phyloP scores from a whole-genome alignment of 768 basidiomycete species.

The Tylopilus subfusipes region DNA sequence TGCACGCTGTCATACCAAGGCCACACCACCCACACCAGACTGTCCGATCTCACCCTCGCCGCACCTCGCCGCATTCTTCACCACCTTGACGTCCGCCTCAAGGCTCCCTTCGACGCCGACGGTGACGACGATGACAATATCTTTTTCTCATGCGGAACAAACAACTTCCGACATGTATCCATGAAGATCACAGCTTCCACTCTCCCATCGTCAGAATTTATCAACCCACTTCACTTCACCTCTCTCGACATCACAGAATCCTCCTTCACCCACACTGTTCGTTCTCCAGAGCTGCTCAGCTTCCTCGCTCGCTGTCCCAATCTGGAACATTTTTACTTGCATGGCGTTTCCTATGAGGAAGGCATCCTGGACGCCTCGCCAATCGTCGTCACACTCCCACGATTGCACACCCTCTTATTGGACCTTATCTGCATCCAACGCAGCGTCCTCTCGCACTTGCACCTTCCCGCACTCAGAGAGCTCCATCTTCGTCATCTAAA shows the following conservation, averaged over 20 bases:
- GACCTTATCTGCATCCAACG: constrained; percentile 61
- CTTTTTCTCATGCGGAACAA: constrained; percentile 33
- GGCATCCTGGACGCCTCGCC: constrained; percentile 26
- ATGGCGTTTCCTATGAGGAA: constrained; percentile 51
- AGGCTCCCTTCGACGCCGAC: constrained; percentile 21
- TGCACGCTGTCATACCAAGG: constrained; percentile 43
- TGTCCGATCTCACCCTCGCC: constrained; percentile 22
- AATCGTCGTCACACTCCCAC: constrained; percentile 51
- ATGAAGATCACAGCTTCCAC: constrained; percentile 49
- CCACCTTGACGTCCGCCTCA: constrained; percentile 27
- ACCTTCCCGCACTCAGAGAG: constrained; percentile 55
- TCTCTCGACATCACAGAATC: constrained; percentile 56
- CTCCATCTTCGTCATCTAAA: constrained; percentile 68
- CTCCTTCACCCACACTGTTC: constrained; percentile 36
- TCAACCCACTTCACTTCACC: constrained; percentile 53
- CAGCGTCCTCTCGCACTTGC: constrained; percentile 59
- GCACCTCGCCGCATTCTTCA: constrained; percentile 24
- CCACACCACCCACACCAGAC: constrained; percentile 27
- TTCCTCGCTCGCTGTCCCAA: constrained; percentile 62
- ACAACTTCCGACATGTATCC: constrained; percentile 36
- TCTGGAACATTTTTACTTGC: constrained; percentile 56
- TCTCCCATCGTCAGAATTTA: constrained; percentile 44
- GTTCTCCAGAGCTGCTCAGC: constrained; percentile 49
- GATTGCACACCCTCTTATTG: constrained; percentile 54
- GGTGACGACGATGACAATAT: constrained; percentile 19